Evolutionary conservation across 164 flowering plant genomes (phyloP).

Genomic region (Piper betle): DNA sequence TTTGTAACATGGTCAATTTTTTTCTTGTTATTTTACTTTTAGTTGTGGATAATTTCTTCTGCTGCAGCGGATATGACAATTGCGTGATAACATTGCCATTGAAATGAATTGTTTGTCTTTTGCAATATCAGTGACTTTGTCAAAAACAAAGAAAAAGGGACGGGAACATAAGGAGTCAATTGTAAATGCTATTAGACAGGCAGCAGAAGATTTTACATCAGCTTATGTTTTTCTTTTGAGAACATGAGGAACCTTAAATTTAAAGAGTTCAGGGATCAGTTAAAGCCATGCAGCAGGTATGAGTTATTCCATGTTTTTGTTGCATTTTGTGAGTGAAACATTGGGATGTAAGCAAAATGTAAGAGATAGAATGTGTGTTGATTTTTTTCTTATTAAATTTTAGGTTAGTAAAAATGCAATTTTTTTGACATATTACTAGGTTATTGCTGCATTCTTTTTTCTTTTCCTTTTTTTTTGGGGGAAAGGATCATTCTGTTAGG

Average conservation of each 20-base stretch:
- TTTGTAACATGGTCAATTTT: neutral
- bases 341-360: no score
- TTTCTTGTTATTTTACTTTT: neutral
- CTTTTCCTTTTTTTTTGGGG: no score
- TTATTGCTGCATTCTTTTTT: no score
- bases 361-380: no score
- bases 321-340: no score
- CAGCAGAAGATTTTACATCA: constrained; percentile 53
- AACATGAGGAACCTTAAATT: constrained; percentile 91
- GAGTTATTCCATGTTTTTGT: neutral
- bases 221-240: constrained; percentile 62
- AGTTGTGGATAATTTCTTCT: no score
- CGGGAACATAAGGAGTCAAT: constrained; percentile 61
- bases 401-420: no score
- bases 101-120: neutral
- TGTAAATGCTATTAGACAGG: constrained; percentile 52
- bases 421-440: no score
- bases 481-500: no score
- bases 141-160: constrained; percentile 95
- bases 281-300: constrained; percentile 56
- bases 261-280: constrained; percentile 72
- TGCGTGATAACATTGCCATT: neutral
- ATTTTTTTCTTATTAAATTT: no score
- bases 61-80: neutral
- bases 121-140: constrained; percentile 58